These are phyloP conservation scores for Lablab purpureus DNA, from an alignment of 306 rosid genomes.

Conservation along the genomic window DNA sequence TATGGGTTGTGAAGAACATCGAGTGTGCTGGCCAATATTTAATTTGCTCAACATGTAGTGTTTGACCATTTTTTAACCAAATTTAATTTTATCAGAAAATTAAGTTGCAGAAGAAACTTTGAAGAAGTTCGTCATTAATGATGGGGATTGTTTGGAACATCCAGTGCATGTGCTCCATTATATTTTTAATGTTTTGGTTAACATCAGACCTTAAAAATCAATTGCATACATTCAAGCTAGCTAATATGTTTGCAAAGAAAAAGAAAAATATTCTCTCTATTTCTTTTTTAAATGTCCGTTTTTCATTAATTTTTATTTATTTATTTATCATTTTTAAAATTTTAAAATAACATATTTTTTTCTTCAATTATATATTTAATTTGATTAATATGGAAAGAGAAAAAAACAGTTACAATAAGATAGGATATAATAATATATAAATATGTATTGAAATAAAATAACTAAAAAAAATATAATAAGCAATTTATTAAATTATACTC, in stretches of 20 bases:
- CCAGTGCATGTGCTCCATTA: slow-evolving; percentile 34
- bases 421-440: too few relatives aligned
- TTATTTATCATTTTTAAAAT: too few relatives aligned
- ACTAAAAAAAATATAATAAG: too few relatives aligned
- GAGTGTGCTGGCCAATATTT: slow-evolving; percentile 9
- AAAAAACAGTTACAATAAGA: too few relatives aligned
- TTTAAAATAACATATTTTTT: too few relatives aligned
- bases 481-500: too few relatives aligned
- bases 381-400: neutral
- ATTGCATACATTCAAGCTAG: neutral
- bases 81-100: slow-evolving; percentile 11
- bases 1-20: neutral
- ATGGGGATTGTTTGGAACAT: slow-evolving; percentile 26
- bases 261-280: too few relatives aligned
- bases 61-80: slow-evolving; percentile 25
- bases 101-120: slow-evolving; percentile 39
- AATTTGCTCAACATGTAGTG: slow-evolving; percentile 23
- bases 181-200: neutral
- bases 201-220: neutral
- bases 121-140: slow-evolving; percentile 7
- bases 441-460: too few relatives aligned
- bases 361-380: too few relatives aligned
- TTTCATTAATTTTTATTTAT: too few relatives aligned
- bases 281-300: too few relatives aligned
- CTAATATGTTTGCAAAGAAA: neutral